Evolutionary conservation across 106 monocot species (phyloP), one percentile per base, ranked within the genome.

Genomic region (Cymbidium sinense): DNA sequence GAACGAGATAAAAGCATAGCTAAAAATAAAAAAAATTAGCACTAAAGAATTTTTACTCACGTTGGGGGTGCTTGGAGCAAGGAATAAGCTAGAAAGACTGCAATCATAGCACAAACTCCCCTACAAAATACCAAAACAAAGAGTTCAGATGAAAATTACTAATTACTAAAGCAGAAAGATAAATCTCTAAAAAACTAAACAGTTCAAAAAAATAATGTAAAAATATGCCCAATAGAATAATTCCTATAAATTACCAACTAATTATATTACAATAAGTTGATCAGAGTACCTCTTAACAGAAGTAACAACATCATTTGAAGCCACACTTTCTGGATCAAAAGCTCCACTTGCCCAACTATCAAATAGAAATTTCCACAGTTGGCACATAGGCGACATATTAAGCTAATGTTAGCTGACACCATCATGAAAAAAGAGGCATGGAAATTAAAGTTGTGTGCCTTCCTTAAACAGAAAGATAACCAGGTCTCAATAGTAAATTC

Each of bases 51-150:
- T 83, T 19, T 4, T 78, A 86, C 89, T 91, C 80, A 96, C 96
- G 96, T 96, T 19, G 96, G 91, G 85, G 96, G 96, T 73, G 96
- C 96, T 84, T 96, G 96, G 78, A 96, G 93, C 82, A 91, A 89
- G 64, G 89, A 93, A 83, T 96, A 96, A 78, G 93, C 87, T 77
- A 96, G 83, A 82, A 93, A 96, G 3, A 96, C 91, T 6, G 86
- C 86, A 79, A 93, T 90, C 96, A 96, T 96, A 33, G 96, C 96
- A 84, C 87, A 93, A 23, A 91, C 75, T 37, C 96, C 93, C 89
- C 96, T 96, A 37, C 52, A 77, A 35, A 79, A 69, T 58, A 72
- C 15, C 81, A 15, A 58, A 31, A 55, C 7, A 76, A 50, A 25
- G 2, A 62, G 61, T 62, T 23, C n/a, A 62, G 23, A 23, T 62